Percentiles rank a stretch among this genome's conserved stretches.
Conservation (phyloP, 495 filamentous ascomycete genomes). For the Lepidopterella palustris region DNA sequence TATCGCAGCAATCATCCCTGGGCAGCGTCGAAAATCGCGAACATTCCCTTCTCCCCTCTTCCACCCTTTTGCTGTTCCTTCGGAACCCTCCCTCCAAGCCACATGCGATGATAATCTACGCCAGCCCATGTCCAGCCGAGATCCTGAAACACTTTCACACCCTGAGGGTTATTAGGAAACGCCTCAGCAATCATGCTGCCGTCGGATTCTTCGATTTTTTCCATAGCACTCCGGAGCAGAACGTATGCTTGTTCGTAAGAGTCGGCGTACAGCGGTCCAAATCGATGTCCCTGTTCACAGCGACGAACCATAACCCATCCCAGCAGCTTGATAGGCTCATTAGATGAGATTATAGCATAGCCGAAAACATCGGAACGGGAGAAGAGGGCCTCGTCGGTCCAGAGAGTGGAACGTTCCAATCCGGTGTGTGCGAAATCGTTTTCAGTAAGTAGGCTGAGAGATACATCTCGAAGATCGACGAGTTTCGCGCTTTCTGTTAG, state of each 20-base stretch:
- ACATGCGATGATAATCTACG: constrained; percentile 25
- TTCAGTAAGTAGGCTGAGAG: neutral
- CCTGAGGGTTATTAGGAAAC: constrained; percentile 11
- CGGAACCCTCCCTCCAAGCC: constrained; percentile 19
- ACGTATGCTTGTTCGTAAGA: constrained; percentile 4
- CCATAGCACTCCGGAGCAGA: constrained; percentile 16
- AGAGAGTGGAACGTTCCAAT: constrained; percentile 10
- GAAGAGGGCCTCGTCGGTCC: constrained; percentile 22
- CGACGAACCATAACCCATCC: constrained; percentile 23
- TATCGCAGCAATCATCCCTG: constrained; percentile 20
- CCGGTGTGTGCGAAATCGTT: constrained; percentile 18
- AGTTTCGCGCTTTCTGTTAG: constrained; percentile 1
- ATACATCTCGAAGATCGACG: constrained; percentile 7
- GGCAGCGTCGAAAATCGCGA: constrained; percentile 22
- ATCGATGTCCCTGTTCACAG: constrained; percentile 17
- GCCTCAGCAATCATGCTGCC: constrained; percentile 20
- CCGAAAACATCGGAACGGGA: constrained; percentile 15
- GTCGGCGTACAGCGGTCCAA: constrained; percentile 24
- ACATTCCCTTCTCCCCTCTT: constrained; percentile 14
- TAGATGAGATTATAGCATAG: constrained; percentile 7
- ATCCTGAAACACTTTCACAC: constrained; percentile 16
- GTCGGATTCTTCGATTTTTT: neutral
- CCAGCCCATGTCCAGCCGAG: constrained; percentile 16
- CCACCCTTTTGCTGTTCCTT: constrained; percentile 17
- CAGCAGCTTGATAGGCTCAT: neutral